Base-by-base conservation (phyloP, 78 protist species). In the Dictyostelium citrinum region DNA sequence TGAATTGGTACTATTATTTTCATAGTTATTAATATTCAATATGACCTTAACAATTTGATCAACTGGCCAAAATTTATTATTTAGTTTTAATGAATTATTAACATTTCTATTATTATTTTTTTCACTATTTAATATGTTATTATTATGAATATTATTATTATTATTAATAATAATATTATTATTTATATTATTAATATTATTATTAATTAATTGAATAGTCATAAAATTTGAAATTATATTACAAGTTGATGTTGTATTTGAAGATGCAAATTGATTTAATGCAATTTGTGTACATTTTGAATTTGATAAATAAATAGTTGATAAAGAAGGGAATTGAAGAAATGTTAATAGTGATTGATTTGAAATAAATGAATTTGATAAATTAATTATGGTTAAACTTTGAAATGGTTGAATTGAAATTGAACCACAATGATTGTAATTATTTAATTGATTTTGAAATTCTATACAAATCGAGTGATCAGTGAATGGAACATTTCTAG, bases 51-150 rank as follows among this genome's bases (percentile, higher is more conserved):
- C 20, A 10, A 64, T 82, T 41, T 64, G 22, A 43, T 82, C 67
- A 14, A 64, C 67, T 27, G 75, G 75, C 88, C 88, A 82, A 27
- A 82, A 10, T 17, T 64, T 64, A 64, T 82, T 82, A 64, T 82
- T 82, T 60, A 22, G 20, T 81, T 33, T 24, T 10, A 81, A 67
- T 20, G 64, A 55, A 20, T 55, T 20, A 61, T 27, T 58, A 55
- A 55, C 61, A 80, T 17, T 58, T 14, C 14, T 80, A 33, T 60
- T 60, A 22, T n/a, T 17, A 33, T 35, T 81, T 58, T 12, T 61
- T 29, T 81, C 41, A 22, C 16, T 49, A 49, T 49, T n/a, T n/a
- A n/a, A n/a, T n/a, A n/a, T 49, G 11, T 49, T 49, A 49, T 49
- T 49, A 49, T 49, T 49, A 49, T 49, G 9, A 49, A 14, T 49